Evolutionary conservation across 176 grass and related monocot species (phyloP).

Genomic region (Cenchrus fungigraminus): DNA sequence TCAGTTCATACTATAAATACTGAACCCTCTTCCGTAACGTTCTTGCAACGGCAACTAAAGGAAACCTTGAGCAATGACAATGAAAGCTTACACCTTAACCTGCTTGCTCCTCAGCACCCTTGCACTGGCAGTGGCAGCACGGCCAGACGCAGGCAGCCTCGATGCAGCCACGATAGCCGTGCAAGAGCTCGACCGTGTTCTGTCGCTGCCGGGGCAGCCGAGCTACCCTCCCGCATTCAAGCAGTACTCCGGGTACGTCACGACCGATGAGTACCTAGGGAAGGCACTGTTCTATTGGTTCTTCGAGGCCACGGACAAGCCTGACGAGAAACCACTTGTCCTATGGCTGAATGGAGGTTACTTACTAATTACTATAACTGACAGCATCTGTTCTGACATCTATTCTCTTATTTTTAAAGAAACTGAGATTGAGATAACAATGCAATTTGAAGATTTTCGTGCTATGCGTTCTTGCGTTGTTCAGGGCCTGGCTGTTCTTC

Average conservation of each 20-base stretch:
- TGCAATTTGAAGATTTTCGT: background rate
- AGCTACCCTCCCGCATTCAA: conserved; percentile 18
- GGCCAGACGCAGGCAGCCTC: conserved; percentile 1
- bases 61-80: conserved; percentile 30
- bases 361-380: background rate
- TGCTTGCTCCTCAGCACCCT: conserved; percentile 22
- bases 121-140: conserved; percentile 23
- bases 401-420: background rate
- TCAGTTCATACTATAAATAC: conserved; percentile 19
- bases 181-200: conserved; percentile 53
- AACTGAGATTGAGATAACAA: background rate
- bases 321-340: conserved; percentile 56
- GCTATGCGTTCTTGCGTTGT: background rate
- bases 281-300: conserved; percentile 77
- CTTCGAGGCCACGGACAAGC: conserved; percentile 56
- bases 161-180: conserved; percentile 22
- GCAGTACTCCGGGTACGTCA: conserved; percentile 64
- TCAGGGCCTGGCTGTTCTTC: conserved; percentile 76
- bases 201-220: conserved; percentile 52
- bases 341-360: conserved; percentile 80
- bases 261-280: conserved; percentile 49
- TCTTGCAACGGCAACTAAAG: background rate
- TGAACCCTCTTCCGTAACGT: background rate
- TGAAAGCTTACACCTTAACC: conserved; percentile 12
- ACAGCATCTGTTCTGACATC: background rate